These are phyloP conservation scores for Isabelozyma gotoi DNA, from an alignment of 805 yeast genomes.

Conservation along the genomic window DNA sequence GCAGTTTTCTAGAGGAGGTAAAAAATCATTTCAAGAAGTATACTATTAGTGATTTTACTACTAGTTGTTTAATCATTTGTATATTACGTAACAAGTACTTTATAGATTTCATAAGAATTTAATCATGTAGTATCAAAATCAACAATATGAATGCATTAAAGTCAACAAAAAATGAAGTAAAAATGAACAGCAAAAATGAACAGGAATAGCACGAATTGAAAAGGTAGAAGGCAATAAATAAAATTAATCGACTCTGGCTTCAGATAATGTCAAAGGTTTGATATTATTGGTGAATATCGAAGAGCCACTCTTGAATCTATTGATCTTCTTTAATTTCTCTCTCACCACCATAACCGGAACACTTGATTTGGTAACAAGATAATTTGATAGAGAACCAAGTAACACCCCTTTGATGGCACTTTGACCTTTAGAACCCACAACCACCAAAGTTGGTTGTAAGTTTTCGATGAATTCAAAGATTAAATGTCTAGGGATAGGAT, in stretches of 20 bases:
- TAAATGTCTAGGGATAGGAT: slow-evolving; percentile 72
- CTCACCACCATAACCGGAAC: slow-evolving; percentile 84
- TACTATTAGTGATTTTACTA: slow-evolving; percentile 21
- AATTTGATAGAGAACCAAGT: slow-evolving; percentile 70
- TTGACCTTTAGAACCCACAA: slow-evolving; percentile 75
- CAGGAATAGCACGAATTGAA: not conserved
- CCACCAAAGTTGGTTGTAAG: slow-evolving; percentile 68
- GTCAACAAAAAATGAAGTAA: not conserved
- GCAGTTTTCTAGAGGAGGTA: slow-evolving; percentile 39
- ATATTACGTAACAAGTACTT: not conserved
- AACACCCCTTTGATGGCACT: slow-evolving; percentile 72
- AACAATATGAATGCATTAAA: not conserved
- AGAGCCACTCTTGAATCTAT: slow-evolving; percentile 50
- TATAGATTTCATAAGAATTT: not conserved
- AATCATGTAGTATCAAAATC: not conserved
- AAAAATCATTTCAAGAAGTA: slow-evolving; percentile 53
- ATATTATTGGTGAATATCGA: slow-evolving; percentile 57
- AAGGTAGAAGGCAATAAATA: not conserved
- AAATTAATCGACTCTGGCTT: slow-evolving; percentile 43
- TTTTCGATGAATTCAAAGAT: slow-evolving; percentile 69
- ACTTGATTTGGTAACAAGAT: slow-evolving; percentile 65
- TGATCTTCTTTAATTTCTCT: slow-evolving; percentile 66
- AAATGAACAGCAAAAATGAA: not conserved
- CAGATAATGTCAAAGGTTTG: slow-evolving; percentile 48
- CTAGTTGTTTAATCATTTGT: no score